These are phyloP conservation scores for Aspergillus udagawae DNA, from an alignment of 2,329 filamentous ascomycete genomes.

Conservation along the genomic window DNA sequence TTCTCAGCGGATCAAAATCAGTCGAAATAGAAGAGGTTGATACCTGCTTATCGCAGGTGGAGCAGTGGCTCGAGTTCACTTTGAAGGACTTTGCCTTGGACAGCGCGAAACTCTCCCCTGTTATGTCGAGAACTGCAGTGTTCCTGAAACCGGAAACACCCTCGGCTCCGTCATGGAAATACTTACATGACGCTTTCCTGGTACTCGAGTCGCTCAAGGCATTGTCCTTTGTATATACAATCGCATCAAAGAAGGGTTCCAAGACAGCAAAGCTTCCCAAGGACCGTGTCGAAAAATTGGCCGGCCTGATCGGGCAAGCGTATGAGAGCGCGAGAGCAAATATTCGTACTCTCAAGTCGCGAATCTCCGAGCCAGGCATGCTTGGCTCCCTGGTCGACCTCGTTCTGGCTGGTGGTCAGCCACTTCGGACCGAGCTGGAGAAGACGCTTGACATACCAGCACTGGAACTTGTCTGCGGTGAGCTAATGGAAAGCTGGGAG, in stretches of 20 bases:
- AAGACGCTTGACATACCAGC: constrained; percentile 34
- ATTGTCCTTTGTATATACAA: constrained; percentile 28
- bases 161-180: constrained; percentile 38
- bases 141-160: constrained; percentile 20
- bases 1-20: constrained; percentile 32
- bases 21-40: constrained; percentile 27
- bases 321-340: constrained; percentile 34
- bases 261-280: constrained; percentile 32
- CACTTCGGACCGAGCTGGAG: constrained; percentile 31
- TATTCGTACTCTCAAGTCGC: constrained; percentile 33
- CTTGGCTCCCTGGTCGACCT: constrained; percentile 41
- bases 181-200: constrained; percentile 36
- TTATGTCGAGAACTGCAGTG: constrained; percentile 23
- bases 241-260: constrained; percentile 28
- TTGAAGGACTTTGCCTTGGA: constrained; percentile 18
- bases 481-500: constrained; percentile 46
- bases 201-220: constrained; percentile 41
- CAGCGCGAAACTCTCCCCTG: constrained; percentile 15
- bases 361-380: constrained; percentile 37
- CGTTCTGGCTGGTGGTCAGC: constrained; percentile 25
- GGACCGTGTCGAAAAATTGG: constrained; percentile 30
- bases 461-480: constrained; percentile 42
- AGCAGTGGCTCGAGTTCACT: constrained; percentile 30
- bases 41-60: constrained; percentile 23
- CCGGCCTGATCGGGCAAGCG: constrained; percentile 21